These are phyloP conservation scores for Morella rubra DNA, from an alignment of 306 rosid species.

Conservation along the genomic window DNA sequence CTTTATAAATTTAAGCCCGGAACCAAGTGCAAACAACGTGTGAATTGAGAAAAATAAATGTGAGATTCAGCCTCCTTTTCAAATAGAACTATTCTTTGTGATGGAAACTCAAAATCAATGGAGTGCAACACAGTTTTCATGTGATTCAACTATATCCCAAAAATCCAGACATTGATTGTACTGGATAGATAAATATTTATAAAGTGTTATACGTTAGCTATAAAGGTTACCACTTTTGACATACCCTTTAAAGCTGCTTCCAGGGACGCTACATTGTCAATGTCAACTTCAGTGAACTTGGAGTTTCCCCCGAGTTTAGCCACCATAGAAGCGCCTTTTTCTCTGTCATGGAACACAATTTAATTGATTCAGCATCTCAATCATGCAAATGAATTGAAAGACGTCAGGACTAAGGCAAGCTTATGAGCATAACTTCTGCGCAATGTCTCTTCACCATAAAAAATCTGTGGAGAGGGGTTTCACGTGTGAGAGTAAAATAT, in stretches of 20 bases:
- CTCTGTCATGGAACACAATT: constrained; percentile 44
- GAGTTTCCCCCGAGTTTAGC: constrained; percentile 61
- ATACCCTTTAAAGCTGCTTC: constrained; percentile 63
- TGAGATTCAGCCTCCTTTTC: too few species aligned
- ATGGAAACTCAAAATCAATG: background rate
- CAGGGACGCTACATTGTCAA: constrained; percentile 49
- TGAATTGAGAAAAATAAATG: too few species aligned
- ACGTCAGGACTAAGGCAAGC: too few species aligned
- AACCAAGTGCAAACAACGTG: background rate
- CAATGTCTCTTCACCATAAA: too few species aligned
- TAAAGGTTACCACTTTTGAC: background rate
- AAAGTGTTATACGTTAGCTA: background rate
- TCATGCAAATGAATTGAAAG: background rate
- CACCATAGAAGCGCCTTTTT: constrained; percentile 66
- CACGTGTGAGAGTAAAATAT: too few species aligned
- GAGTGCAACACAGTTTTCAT: background rate
- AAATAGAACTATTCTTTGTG: too few species aligned
- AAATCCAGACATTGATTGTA: background rate
- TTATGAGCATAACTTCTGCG: too few species aligned
- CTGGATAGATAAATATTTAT: background rate
- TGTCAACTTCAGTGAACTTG: constrained; percentile 59
- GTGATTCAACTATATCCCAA: background rate
- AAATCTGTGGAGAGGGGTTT: too few species aligned
- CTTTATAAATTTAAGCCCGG: background rate
- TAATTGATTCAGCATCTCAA: background rate